These are phyloP conservation scores for Candida odintsovae DNA, from an alignment of 805 yeast species.

Conservation along the genomic window DNA sequence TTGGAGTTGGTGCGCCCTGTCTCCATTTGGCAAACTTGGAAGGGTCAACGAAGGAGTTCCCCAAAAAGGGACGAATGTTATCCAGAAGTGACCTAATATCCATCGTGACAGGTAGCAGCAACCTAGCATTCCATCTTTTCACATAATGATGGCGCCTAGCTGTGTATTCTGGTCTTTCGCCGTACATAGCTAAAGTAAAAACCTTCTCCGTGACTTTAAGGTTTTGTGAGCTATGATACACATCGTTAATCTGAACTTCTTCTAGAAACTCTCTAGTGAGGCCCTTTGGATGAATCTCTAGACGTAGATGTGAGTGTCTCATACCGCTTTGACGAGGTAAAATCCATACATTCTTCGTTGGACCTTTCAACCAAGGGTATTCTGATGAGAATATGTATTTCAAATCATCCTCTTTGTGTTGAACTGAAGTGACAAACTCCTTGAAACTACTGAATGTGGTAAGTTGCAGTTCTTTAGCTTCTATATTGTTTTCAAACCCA, in stretches of 20 bases:
- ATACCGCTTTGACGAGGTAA: constrained; percentile 18
- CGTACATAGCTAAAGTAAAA: constrained; percentile 12
- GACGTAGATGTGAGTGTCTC: constrained; percentile 21
- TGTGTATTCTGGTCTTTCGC: constrained; percentile 7
- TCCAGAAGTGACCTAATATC: constrained; percentile 17
- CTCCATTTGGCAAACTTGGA: constrained; percentile 31
- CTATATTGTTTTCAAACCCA: background rate
- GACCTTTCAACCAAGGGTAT: constrained; percentile 31
- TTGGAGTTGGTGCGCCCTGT: constrained; percentile 20
- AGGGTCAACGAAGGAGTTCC: constrained; percentile 6
- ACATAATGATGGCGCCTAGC: constrained; percentile 7
- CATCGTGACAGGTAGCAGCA: constrained; percentile 20
- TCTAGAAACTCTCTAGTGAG: constrained; percentile 9
- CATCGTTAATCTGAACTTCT: constrained; percentile 4
- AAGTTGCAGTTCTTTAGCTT: constrained; percentile 7
- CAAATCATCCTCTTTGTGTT: constrained; percentile 1
- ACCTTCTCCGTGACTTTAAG: constrained; percentile 17
- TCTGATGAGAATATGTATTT: constrained; percentile 16
- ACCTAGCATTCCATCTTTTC: constrained; percentile 13
- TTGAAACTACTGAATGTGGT: constrained; percentile 34
- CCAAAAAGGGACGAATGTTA: constrained; percentile 3
- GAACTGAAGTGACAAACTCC: constrained; percentile 22
- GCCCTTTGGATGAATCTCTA: constrained; percentile 14
- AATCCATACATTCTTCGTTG: constrained; percentile 27
- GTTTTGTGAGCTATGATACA: constrained; percentile 7